phyloP scores from a whole-genome alignment of 2,329 filamentous ascomycete genomes.

The Fusarium sp. region DNA sequence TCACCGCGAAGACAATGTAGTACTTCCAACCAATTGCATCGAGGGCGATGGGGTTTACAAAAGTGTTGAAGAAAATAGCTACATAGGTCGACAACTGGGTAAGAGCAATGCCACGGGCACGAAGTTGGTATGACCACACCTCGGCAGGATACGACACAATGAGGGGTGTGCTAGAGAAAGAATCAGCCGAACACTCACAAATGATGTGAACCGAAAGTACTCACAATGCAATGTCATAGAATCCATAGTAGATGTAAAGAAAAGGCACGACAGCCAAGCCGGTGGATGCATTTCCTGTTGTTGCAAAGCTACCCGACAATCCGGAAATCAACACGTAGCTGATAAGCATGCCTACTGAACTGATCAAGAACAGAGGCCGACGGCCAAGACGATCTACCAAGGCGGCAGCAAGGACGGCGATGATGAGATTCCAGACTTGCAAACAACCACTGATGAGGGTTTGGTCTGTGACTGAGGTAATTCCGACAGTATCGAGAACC shows the following conservation, averaged over 20 bases:
- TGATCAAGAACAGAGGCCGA: constrained; percentile 21
- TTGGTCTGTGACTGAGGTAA: constrained; percentile 57
- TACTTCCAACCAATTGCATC: constrained; percentile 34
- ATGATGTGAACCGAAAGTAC: neutral
- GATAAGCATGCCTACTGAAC: constrained; percentile 27
- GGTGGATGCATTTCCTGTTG: constrained; percentile 6
- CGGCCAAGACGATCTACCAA: constrained; percentile 41
- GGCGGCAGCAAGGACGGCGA: constrained; percentile 54
- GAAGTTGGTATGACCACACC: constrained; percentile 43
- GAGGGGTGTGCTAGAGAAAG: constrained; percentile 12
- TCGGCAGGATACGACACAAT: constrained; percentile 42
- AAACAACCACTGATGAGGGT: constrained; percentile 44
- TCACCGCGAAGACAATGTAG: constrained; percentile 30
- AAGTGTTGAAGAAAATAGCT: constrained; percentile 27
- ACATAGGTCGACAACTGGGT: constrained; percentile 19
- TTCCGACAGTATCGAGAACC: constrained; percentile 56
- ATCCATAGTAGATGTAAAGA: constrained; percentile 28
- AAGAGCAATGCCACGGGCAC: constrained; percentile 28
- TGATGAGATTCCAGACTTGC: constrained; percentile 53
- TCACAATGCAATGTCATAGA: constrained; percentile 36
- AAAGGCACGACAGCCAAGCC: constrained; percentile 2
- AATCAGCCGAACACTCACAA: neutral
- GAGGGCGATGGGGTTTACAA: constrained; percentile 33
- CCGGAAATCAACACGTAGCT: constrained; percentile 48
- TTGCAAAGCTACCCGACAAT: constrained; percentile 46